Base-by-base conservation (phyloP, 2,329 filamentous ascomycete genomes). In the Monascus ruber region DNA sequence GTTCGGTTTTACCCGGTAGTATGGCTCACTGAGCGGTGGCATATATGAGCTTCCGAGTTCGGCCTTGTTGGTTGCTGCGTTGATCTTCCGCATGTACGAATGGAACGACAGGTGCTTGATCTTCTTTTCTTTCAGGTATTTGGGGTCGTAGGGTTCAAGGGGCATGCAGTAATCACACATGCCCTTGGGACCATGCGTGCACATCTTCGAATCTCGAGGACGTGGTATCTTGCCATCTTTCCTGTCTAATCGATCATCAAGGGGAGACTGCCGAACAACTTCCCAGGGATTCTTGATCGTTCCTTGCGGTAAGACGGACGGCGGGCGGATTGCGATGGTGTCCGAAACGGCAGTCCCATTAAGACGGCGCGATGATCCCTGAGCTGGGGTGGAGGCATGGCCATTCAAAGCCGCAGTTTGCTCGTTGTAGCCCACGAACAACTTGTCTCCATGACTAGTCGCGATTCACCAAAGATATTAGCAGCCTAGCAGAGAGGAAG, bases 151-250 rank as follows among this genome's bases (percentile, higher is more conserved):
- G 1, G 91, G 91, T 56, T 98, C 91, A 37, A 96, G 68, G 0
- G 93, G 93, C 77, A 94, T 94, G 68, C 91, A 98, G 65, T 95
- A 93, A 65, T 98, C 91, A 64, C 91, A 98, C 91, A 98, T 98
- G 60, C 91, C 91, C 65, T 94, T 96, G 37, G 83, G 81, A 1
- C 89, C 89, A 60, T 98, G 91, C 45, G 85, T 81, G 68, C 91
- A 98, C 87, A 98, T 91, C 58, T 84, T 85, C 42, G 66, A 60
- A 59, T 94, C 85, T 42, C 74, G 74, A 45, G 75, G 75, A 45
- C 88, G 73, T 17, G 77, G 69, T 37, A 95, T 94, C 68, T 94
- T 98, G 49, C 91, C 91, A 70, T 91, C 82, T 49, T 81, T 74
- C 64, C 78, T 85, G 63, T 98, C 91, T 56, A 98, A 68, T 40